Base-by-base conservation (phyloP, 345 rosid species). In the Camelina neglecta region DNA sequence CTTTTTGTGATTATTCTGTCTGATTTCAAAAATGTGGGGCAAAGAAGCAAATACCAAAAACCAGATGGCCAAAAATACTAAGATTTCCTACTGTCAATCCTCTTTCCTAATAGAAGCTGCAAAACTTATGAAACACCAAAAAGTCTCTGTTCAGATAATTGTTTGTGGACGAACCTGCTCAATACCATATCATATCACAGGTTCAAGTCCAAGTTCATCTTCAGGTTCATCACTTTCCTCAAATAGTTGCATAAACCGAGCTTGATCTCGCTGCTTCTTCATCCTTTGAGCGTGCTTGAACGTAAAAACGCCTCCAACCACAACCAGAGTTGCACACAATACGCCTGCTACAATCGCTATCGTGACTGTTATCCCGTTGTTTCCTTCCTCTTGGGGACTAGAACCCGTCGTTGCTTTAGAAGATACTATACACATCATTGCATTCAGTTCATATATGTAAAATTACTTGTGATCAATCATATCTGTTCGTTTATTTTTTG, bases 211-310 rank as follows among this genome's bases (percentile, higher is more conserved):
- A 55, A 92, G 82, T 83, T 95, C 99, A 78, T 95, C 98, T 85
- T 95, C 98, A 63, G 86, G 79, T 33, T 90, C 94, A 80, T 95
- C 99, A 12, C 85, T 89, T 36, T 95, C 97, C 73, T 95, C 99
- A 77, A 95, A 95, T 23, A 95, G 83, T 77, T 89, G 86, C 67
- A 92, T 70, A 75, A 95, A 95, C 71, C 92, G 83, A 77, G 99
- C 98, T 84, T 92, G 98, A 72, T 90, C 96, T 76, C 92, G 86
- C 71, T 87, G 84, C 80, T 89, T 85, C 87, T 82, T 92, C 88
- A 75, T 89, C 85, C 82, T 88, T 79, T 86, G 86, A 76, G 96
- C 87, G 72, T 80, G 80, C 76, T 71, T 89, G 68, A 80, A 82
- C 15, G 77, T 80, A 24, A 53, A 83, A 38, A 85, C 59, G 12